Evolutionary conservation across 2,329 filamentous ascomycete genomes (phyloP), one percentile per base, ranked within the genome.

Genomic region (Microsporum audouinii): DNA sequence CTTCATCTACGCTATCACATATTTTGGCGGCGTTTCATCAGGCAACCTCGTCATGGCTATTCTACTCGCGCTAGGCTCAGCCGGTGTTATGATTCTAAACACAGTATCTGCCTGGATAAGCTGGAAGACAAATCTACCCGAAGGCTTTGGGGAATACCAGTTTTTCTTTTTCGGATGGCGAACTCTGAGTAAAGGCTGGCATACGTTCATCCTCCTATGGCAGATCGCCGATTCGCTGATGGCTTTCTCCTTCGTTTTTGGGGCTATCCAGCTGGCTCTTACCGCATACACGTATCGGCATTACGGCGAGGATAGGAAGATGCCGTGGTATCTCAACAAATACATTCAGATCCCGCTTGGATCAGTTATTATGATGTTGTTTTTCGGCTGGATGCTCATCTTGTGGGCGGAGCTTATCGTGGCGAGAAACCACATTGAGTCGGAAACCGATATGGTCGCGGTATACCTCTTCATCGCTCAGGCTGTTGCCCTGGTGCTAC

Each of bases 101-200:
- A 60, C 59, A 4, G 38, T 60, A 1, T n/a, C 31, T 23, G 49
- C 47, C 5, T 60, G 59, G 59, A 43, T 60, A n/a, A 56, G 47
- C 59, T 60, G 59, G 59, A 43, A 33, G 5, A 60, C 59, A 43
- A 56, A 56, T 33, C 51, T 36, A 43, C 47, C 36, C 31, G 59
- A 60, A 31, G 59, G 59, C 47, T 57, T 60, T 33, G 59, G 59
- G 29, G 45, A 38, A 45, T 60, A 60, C 36, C 59, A 51, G 36
- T 60, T 60, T 33, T 60, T 60, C 59, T 60, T 60, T 49, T 60
- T 60, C 34, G 59, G 59, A 36, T 60, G 59, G 59, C 34, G 59
- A 43, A 60, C 59, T 29, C 49, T 60, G 14, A 57, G 14, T 14
- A 27, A 27, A 43, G 59, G 59, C 23, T 60, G 59, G 59, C 51